Conservation (phyloP, 495 filamentous ascomycete genomes). For the Rusavskia elegans region DNA sequence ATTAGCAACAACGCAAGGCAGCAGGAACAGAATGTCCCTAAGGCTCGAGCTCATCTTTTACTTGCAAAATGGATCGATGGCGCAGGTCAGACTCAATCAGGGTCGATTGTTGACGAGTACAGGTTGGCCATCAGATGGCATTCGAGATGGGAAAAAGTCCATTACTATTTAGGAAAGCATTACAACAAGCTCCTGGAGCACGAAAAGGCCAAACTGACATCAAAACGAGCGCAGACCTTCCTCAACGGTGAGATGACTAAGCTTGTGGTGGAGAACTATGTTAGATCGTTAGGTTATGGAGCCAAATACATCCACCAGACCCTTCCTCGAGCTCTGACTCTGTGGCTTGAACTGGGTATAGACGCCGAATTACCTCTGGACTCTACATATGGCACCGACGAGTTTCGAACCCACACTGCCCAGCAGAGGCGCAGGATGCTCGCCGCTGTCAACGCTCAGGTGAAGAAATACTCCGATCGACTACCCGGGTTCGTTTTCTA, state of each 20-base stretch:
- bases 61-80: conserved; percentile 94
- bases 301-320: conserved; percentile 93
- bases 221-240: conserved; percentile 42
- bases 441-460: conserved; percentile 49
- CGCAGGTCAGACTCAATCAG: conserved; percentile 76
- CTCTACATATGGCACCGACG: conserved; percentile 44
- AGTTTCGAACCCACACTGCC: conserved; percentile 37
- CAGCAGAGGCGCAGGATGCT: conserved; percentile 48
- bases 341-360: conserved; percentile 85
- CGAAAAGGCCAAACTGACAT: conserved; percentile 58
- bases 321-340: conserved; percentile 71
- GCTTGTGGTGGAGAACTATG: conserved; percentile 82
- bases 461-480: conserved; percentile 56
- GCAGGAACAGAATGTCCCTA: conserved; percentile 30
- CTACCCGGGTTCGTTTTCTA: conserved; percentile 84
- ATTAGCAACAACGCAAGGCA: conserved; percentile 14
- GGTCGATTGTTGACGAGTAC: conserved; percentile 62
- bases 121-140: conserved; percentile 46
- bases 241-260: conserved; percentile 67
- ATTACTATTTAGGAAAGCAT: conserved; percentile 92
- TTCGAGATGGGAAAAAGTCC: conserved; percentile 79
- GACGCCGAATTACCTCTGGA: conserved; percentile 52
- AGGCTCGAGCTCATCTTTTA: conserved; percentile 54
- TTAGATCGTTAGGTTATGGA: conserved; percentile 71
- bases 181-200: conserved; percentile 94